Evolutionary conservation across 164 flowering plant species (phyloP).

Genomic region (Echeveria elegans): DNA sequence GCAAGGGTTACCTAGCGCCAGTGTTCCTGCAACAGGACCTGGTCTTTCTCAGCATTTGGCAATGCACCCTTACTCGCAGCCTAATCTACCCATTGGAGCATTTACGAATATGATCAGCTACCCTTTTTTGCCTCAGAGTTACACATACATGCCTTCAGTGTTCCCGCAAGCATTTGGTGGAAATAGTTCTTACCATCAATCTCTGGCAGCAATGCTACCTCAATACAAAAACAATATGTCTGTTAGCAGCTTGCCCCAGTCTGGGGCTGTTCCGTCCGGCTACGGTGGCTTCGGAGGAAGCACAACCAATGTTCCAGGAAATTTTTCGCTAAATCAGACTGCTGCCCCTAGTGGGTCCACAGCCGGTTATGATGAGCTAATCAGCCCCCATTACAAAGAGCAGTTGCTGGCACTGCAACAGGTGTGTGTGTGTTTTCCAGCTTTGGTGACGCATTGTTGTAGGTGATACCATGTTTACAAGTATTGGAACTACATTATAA

Average conservation of each 20-base stretch:
- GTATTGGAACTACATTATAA: no score
- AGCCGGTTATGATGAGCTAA: conserved; percentile 2
- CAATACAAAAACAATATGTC: conserved; percentile 74
- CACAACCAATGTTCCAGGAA: conserved; percentile 56
- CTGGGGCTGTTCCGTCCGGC: conserved; percentile 68
- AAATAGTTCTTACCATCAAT: conserved; percentile 74
- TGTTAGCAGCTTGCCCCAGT: conserved; percentile 68
- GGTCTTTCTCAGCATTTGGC: conserved; percentile 74
- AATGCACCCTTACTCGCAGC: conserved; percentile 73
- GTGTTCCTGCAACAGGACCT: conserved; percentile 56
- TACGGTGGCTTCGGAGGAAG: conserved; percentile 66
- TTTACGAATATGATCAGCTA: conserved; percentile 76
- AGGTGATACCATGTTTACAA: background rate
- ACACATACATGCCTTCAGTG: conserved; percentile 75
- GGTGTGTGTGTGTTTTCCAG: background rate
- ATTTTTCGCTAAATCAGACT: conserved; percentile 54
- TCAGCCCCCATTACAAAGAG: conserved; percentile 6
- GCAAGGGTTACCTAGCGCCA: conserved; percentile 46
- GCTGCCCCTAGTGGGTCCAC: conserved; percentile 30
- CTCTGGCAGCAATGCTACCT: conserved; percentile 76
- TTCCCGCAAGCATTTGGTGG: conserved; percentile 83
- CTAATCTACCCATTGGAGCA: conserved; percentile 72
- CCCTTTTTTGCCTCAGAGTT: conserved; percentile 72
- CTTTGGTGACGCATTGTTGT: background rate
- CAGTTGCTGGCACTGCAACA: conserved; percentile 8